phyloP scores from a whole-genome alignment of 305 asterid genomes.

The Fraxinus angustifolia region DNA sequence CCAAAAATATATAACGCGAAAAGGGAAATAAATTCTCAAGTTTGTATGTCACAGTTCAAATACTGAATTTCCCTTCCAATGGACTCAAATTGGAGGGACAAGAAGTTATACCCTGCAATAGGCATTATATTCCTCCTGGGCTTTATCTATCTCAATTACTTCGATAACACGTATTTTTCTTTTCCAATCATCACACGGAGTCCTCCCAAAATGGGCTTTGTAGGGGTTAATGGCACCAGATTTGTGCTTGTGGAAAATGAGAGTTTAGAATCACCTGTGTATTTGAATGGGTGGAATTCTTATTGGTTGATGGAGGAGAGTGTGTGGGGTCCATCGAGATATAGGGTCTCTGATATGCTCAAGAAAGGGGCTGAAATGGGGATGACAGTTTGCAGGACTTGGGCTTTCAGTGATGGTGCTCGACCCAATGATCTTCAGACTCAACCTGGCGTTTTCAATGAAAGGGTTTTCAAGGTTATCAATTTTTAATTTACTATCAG shows the following conservation, averaged over 20 bases:
- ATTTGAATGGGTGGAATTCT: constrained; percentile 66
- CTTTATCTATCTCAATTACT: constrained; percentile 37
- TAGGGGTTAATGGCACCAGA: constrained; percentile 54
- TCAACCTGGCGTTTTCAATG: constrained; percentile 42
- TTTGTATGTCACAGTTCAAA: not conserved
- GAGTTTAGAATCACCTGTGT: constrained; percentile 10
- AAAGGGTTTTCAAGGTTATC: constrained; percentile 45
- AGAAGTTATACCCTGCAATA: constrained; percentile 31
- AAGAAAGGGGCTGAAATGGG: constrained; percentile 48
- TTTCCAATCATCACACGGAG: constrained; percentile 32
- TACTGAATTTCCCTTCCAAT: constrained; percentile 17
- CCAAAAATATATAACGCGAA: not conserved
- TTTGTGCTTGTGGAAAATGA: constrained; percentile 32
- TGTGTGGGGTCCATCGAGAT: constrained; percentile 31
- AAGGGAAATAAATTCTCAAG: not conserved
- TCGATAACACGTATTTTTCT: constrained; percentile 26
- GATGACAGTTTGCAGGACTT: constrained; percentile 53
- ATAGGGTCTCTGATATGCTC: constrained; percentile 50
- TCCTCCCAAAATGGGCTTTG: constrained; percentile 40
- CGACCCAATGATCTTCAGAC: constrained; percentile 42
- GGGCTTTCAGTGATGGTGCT: constrained; percentile 62
- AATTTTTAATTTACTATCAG: not conserved
- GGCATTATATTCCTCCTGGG: constrained; percentile 32
- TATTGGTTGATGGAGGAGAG: constrained; percentile 62
- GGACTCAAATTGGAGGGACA: constrained; percentile 40